Evolutionary conservation across 2,329 filamentous ascomycete genomes (phyloP).

Genomic region (Alternaria consortialis): DNA sequence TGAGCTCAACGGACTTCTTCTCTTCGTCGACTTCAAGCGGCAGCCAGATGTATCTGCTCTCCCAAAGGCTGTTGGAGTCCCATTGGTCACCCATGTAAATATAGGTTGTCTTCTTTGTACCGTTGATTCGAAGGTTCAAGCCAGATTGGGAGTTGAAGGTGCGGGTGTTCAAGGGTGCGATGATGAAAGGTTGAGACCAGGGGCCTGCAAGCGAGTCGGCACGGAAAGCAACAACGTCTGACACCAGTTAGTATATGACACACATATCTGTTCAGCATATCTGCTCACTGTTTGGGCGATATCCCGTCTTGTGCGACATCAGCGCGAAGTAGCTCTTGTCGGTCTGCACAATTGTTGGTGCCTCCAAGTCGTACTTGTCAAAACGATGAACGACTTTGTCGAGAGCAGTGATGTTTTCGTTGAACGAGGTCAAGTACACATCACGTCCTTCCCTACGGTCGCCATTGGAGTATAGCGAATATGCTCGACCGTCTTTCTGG

Average conservation of each 20-base stretch:
- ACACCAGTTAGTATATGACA: constrained; percentile 8
- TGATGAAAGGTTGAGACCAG: constrained; percentile 65
- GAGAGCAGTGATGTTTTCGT: constrained; percentile 61
- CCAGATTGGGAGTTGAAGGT: constrained; percentile 65
- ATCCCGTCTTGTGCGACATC: constrained; percentile 71
- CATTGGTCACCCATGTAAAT: constrained; percentile 64
- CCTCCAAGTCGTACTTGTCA: constrained; percentile 68
- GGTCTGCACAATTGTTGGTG: constrained; percentile 68
- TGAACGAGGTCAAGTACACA: constrained; percentile 65
- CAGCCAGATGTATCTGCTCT: constrained; percentile 66
- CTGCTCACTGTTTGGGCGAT: constrained; percentile 63
- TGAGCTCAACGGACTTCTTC: constrained; percentile 60
- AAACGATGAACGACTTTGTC: constrained; percentile 64
- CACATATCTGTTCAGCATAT: background rate
- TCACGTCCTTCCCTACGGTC: constrained; percentile 65
- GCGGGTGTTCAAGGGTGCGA: constrained; percentile 61
- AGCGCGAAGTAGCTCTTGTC: constrained; percentile 67
- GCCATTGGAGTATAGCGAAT: constrained; percentile 68
- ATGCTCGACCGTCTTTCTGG: constrained; percentile 65
- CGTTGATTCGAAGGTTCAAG: constrained; percentile 59
- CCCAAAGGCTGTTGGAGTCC: constrained; percentile 66
- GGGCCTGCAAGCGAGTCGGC: constrained; percentile 61
- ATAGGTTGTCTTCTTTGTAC: constrained; percentile 60
- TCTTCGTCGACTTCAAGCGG: constrained; percentile 63
- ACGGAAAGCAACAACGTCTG: constrained; percentile 65